Conservation (phyloP, 2,329 filamentous ascomycete species). For the Ophidiomyces ophidiicola region DNA sequence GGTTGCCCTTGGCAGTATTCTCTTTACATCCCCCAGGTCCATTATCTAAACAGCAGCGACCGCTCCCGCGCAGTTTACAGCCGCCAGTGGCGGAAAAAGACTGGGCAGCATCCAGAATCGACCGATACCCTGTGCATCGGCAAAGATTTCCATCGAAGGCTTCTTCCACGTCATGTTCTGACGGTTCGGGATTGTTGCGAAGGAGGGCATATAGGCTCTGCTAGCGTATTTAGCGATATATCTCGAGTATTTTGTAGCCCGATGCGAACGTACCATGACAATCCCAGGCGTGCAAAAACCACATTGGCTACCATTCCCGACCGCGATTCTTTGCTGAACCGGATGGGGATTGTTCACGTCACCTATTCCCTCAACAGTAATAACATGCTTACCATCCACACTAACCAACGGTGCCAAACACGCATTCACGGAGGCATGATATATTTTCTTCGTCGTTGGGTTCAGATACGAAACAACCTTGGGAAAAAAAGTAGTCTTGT, state of each 20-base stretch:
- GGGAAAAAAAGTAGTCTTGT: not conserved
- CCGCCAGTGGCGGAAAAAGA: conserved; percentile 52
- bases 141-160: conserved; percentile 96
- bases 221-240: not conserved
- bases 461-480: conserved; percentile 75
- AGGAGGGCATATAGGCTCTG: conserved; percentile 83
- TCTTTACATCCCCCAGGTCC: conserved; percentile 49
- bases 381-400: conserved; percentile 93
- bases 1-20: conserved; percentile 36
- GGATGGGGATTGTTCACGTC: conserved; percentile 78
- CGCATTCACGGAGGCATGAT: conserved; percentile 93
- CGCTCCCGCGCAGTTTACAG: conserved; percentile 45
- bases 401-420: conserved; percentile 87
- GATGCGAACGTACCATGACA: conserved; percentile 52
- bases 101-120: conserved; percentile 86
- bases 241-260: conserved; percentile 7
- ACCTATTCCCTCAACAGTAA: conserved; percentile 93
- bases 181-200: conserved; percentile 66
- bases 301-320: conserved; percentile 84
- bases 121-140: conserved; percentile 86
- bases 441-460: conserved; percentile 80
- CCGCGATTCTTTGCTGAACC: conserved; percentile 79
- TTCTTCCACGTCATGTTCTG: conserved; percentile 77
- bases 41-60: conserved; percentile 59
- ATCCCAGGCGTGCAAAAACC: conserved; percentile 96